phyloP scores from a whole-genome alignment of 208 protist species.

The Willaertia magna region DNA sequence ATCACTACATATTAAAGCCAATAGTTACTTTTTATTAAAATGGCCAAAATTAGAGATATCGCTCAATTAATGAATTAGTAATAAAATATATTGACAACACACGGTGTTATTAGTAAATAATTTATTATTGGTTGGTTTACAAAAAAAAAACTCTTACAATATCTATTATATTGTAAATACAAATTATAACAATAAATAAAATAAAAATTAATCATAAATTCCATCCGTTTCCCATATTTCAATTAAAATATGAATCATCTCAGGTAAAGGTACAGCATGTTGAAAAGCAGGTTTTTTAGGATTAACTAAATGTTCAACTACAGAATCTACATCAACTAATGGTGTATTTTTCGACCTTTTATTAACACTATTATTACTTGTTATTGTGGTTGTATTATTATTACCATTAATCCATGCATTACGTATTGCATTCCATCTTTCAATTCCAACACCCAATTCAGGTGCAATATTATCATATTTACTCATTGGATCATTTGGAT shows the following conservation, averaged over 20 bases:
- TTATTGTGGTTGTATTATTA: neutral
- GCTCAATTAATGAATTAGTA: too few relatives aligned
- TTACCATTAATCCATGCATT: neutral
- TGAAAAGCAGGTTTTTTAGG: neutral
- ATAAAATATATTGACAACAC: too few relatives aligned
- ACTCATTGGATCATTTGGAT: neutral
- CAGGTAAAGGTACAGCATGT: neutral
- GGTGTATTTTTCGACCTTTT: neutral
- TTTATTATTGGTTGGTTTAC: too few relatives aligned
- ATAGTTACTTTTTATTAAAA: too few relatives aligned
- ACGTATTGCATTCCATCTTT: neutral
- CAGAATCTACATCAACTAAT: neutral
- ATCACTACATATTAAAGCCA: too few relatives aligned
- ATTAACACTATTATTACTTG: neutral
- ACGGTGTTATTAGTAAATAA: too few relatives aligned
- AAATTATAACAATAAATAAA: neutral
- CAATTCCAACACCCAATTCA: neutral
- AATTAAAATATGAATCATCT: neutral
- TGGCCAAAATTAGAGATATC: too few relatives aligned
- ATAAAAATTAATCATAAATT: neutral
- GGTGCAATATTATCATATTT: neutral
- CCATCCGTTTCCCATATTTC: conserved; percentile 2
- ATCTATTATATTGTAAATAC: too few relatives aligned
- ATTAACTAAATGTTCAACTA: neutral
- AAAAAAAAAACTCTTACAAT: too few relatives aligned